Conservation (phyloP, 192 early-diverging fungal genomes). For the Backusella parvicylindrica region DNA sequence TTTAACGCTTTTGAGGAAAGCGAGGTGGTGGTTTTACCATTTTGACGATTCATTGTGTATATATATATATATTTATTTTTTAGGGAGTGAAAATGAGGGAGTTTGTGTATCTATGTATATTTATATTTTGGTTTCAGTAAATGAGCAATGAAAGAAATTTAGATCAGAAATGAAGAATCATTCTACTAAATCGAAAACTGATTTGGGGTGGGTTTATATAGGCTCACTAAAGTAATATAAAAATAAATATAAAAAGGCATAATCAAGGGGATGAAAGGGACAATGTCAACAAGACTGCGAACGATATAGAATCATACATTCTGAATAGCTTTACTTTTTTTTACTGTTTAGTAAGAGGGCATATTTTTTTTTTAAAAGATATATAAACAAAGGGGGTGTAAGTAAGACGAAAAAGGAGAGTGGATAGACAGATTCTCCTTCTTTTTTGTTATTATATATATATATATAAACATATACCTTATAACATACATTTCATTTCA, state of each 20-base stretch:
- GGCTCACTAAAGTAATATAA: neutral
- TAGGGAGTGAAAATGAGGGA: neutral
- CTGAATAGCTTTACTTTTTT: neutral
- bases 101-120: neutral
- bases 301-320: neutral
- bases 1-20: slow-evolving; percentile 6
- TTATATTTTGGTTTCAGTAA: neutral
- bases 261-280: neutral
- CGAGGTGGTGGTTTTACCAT: neutral
- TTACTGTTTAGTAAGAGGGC: neutral
- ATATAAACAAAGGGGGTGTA: neutral
- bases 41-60: neutral
- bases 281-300: neutral
- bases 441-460: neutral
- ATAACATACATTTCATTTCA: neutral
- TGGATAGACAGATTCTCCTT: neutral
- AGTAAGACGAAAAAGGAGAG: neutral
- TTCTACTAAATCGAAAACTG: neutral
- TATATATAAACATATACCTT: neutral
- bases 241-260: neutral
- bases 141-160: neutral
- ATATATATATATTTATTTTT: neutral
- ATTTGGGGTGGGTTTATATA: neutral
- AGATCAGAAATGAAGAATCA: neutral
- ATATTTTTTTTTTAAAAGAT: neutral